Evolutionary conservation across 1,284 basidiomycete genomes (phyloP), one percentile per base, ranked within the genome.

Genomic region (Fistulina hepatica): DNA sequence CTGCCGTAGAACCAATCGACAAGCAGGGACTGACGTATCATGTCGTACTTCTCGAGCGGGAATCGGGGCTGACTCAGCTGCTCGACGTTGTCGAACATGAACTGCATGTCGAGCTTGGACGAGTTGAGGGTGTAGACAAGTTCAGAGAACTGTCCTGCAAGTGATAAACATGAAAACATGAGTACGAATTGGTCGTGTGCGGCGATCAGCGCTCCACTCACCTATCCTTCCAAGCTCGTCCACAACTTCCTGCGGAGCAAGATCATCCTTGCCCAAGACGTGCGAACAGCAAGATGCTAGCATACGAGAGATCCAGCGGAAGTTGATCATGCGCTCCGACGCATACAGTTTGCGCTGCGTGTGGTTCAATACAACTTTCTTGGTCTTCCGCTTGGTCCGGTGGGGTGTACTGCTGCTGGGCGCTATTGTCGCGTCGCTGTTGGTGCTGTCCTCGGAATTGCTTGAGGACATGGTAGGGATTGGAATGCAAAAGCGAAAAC

Each of bases 111-210:
- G 4, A 65, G 58, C 26, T 64, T 42, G 10, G 56, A 42, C 31
- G 61, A 63, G 13, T 38, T 26, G 8, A 27, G 21, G 12, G n/a
- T 22, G 45, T 68, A 65, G 4, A 58, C 60, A 5, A 69, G 36
- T 47, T 73, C 69, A 4, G 69, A 63, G 47, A 71, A 74, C 53
- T 74, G 65, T 13, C 66, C 65, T 69, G 35, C 3, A 39, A 33
- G 22, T 13, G 32, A 19, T 39, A 40, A 35, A 37, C 30, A 33
- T 22, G 36, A 28, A 34, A 21, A 25, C 33, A 10, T 34, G 17
- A 25, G 27, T 31, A 17, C 15, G 20, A 30, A 34, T 22, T 11
- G 37, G 32, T 3, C 4, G 12, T 6, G 33, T 30, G 24, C 2
- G 12, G 9, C 15, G 15, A 19, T 20, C n/a, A 2, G 3, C 4